A percentile compares a stretch with the other conserved stretches of the same genome.
phyloP scores from a whole-genome alignment of 2,329 filamentous ascomycete species.

The Colletotrichum tropicale region DNA sequence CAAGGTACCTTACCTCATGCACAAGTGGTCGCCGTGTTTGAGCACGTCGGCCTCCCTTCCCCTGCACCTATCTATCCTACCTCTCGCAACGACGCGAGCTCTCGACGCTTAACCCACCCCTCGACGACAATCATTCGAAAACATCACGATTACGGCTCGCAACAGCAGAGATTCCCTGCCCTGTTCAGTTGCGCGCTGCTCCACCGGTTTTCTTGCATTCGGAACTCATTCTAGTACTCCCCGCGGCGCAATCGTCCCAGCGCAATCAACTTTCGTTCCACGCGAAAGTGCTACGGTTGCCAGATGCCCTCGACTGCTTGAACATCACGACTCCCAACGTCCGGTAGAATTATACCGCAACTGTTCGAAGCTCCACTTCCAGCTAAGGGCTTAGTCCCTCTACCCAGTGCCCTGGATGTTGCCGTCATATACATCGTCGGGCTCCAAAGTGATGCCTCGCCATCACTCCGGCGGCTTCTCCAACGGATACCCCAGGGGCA shows the following conservation, averaged over 20 bases:
- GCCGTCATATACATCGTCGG: conserved; percentile 60
- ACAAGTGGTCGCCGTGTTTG: background rate
- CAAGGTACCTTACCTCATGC: background rate
- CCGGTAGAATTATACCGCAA: background rate
- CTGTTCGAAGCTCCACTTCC: conserved; percentile 3
- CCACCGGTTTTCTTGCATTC: background rate
- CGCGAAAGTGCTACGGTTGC: background rate
- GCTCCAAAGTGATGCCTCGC: conserved; percentile 80
- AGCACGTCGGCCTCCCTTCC: background rate
- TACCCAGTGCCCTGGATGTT: conserved; percentile 48
- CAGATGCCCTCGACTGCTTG: conserved; percentile 35
- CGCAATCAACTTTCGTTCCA: background rate
- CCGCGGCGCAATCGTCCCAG: background rate
- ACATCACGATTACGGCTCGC: background rate
- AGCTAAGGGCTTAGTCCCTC: background rate
- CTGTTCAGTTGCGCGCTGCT: background rate
- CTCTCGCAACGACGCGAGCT: background rate
- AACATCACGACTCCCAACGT: conserved; percentile 12
- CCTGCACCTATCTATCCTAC: background rate
- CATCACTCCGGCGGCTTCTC: conserved; percentile 77
- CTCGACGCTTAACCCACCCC: background rate
- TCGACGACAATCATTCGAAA: background rate
- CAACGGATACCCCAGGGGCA: conserved; percentile 81
- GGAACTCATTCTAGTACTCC: background rate
- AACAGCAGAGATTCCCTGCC: background rate